phyloP scores from a whole-genome alignment of 2,329 filamentous ascomycete species.

The Diaporthe velutina region DNA sequence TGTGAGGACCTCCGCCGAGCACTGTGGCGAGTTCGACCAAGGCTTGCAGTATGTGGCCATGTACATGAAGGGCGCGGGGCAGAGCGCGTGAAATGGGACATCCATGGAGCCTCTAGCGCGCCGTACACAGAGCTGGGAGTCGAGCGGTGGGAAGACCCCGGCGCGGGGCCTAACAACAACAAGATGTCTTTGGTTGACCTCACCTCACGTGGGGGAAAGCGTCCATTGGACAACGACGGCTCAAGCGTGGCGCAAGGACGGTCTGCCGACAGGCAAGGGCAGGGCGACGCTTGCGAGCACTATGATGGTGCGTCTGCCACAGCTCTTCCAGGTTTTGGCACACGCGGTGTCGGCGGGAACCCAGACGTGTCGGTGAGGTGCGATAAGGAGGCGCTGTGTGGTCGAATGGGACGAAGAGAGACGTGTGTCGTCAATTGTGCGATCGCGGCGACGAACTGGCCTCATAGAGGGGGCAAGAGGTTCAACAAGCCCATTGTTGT shows the following conservation, averaged over 20 bases:
- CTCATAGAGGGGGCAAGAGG: conserved; percentile 70
- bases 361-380: conserved; percentile 54
- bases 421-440: conserved; percentile 87
- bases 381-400: conserved; percentile 55
- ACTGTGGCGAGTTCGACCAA: conserved; percentile 72
- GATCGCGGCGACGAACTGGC: conserved; percentile 77
- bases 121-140: conserved; percentile 59
- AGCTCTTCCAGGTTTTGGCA: conserved; percentile 46
- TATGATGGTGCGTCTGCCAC: conserved; percentile 20
- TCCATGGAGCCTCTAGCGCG: conserved; percentile 51
- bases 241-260: conserved; percentile 33
- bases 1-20: conserved; percentile 71
- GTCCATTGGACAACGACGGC: conserved; percentile 63
- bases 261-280: background rate
- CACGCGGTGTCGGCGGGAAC: conserved; percentile 56
- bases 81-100: conserved; percentile 72
- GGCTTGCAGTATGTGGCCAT: conserved; percentile 78
- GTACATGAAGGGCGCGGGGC: conserved; percentile 77
- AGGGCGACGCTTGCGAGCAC: conserved; percentile 2
- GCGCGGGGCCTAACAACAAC: conserved; percentile 62
- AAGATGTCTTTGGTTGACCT: conserved; percentile 76
- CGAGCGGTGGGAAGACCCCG: conserved; percentile 71
- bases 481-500: conserved; percentile 88
- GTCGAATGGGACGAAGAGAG: conserved; percentile 66
- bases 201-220: conserved; percentile 57